These are phyloP conservation scores for Paraphoma chrysanthemicola DNA, from an alignment of 2,329 filamentous ascomycete species.

Conservation along the genomic window DNA sequence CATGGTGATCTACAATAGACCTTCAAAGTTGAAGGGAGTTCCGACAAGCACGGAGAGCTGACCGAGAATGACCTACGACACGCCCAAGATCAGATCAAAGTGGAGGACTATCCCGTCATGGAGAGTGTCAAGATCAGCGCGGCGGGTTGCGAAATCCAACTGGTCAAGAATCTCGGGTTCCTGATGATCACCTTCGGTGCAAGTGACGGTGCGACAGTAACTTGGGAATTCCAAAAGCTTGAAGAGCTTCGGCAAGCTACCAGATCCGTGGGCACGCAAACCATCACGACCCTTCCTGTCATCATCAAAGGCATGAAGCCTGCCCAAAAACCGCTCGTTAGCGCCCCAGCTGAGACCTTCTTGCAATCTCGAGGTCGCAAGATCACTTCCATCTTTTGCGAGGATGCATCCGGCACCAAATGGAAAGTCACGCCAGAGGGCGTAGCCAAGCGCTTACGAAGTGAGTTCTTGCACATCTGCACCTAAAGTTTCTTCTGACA, in stretches of 20 bases:
- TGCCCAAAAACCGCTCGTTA: no score
- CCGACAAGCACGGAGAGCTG: background rate
- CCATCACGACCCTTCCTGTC: no score
- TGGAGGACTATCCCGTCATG: background rate
- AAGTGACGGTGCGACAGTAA: background rate
- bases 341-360: no score
- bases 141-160: background rate
- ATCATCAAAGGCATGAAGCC: no score
- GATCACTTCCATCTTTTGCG: no score
- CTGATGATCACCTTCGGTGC: background rate
- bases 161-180: background rate
- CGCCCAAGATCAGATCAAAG: background rate
- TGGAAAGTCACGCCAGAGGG: no score
- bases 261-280: background rate
- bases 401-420: no score
- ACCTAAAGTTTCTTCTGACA: no score
- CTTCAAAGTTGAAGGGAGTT: background rate
- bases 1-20: slow-evolving; percentile 1
- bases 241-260: background rate
- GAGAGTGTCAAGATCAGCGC: background rate
- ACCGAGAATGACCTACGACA: background rate
- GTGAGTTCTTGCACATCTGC: no score
- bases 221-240: background rate
- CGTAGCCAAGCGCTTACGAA: no score
- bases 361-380: no score